phyloP scores from a whole-genome alignment of 768 basidiomycete genomes.

The Leccinum uliginosum region DNA sequence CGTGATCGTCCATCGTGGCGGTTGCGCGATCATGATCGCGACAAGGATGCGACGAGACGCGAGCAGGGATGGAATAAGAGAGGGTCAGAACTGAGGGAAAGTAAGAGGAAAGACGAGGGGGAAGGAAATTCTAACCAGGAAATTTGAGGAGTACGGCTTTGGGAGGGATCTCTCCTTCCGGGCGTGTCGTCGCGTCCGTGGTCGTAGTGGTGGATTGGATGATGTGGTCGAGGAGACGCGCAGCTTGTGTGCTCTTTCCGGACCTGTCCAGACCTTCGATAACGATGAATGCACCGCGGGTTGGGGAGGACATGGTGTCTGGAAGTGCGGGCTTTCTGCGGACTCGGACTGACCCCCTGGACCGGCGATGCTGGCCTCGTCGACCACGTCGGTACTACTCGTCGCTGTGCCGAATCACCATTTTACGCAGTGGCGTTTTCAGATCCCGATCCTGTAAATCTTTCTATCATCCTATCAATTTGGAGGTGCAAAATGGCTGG shows the following conservation, averaged over 20 bases:
- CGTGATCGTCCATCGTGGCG: not conserved
- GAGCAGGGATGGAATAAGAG: not conserved
- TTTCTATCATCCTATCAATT: not conserved
- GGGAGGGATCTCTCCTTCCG: not conserved
- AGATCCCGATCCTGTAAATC: not conserved
- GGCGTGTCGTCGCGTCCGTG: not conserved
- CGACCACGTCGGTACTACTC: not conserved
- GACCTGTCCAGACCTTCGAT: constrained; percentile 95
- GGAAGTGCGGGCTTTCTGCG: constrained; percentile 48
- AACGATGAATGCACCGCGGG: constrained; percentile 81
- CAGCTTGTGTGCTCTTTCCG: constrained; percentile 89
- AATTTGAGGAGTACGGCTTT: constrained; percentile 71
- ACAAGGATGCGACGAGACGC: not conserved
- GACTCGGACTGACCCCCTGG: not conserved
- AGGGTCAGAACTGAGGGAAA: not conserved
- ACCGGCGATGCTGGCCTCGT: not conserved
- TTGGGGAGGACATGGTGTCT: constrained; percentile 36
- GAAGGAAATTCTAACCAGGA: constrained; percentile 58
- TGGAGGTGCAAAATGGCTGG: not conserved
- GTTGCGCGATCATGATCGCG: not conserved
- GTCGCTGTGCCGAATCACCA: too few relatives aligned
- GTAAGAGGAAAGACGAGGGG: not conserved
- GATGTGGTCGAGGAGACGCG: constrained; percentile 53
- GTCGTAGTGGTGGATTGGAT: constrained; percentile 19
- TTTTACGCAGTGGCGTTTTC: not conserved